Evolutionary conservation across 306 rosid genomes (phyloP), one percentile per base, ranked within the genome.

Genomic region (Fragaria ananassa): DNA sequence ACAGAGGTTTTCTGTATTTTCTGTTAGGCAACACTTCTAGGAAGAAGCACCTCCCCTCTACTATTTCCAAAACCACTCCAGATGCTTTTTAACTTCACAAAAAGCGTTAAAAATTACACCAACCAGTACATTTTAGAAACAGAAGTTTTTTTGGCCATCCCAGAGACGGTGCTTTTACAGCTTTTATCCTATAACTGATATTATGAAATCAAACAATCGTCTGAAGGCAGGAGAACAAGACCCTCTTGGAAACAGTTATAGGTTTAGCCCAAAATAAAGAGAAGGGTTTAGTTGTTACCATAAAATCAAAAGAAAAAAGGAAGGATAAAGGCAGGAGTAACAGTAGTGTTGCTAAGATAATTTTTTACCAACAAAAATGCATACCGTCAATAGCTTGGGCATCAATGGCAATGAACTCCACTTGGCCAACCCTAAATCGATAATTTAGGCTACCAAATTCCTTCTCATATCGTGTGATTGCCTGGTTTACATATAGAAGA

Each of bases 351-450:
- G 6, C 62, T 60, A 23, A 58, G 35, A 58, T 58, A 65, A 54
- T 31, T 9, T 42, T 42, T 9, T 31, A 27, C 70, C 42, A 14
- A 54, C 41, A 70, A 53, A 5, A 8, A 61, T 60, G 66, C 64
- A 78, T 87, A 90, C 94, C 97, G 81, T 90, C 97, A 64, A 93
- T 45, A 79, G 80, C 86, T 85, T 90, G 97, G 45, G 94, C 81
- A 86, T 93, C 97, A 79, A 93, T 56, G 7, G 89, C 91, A 79
- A 93, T 44, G 69, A 93, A 93, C 85, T 90, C 91, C 56, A 90
- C 96, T 71, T 89, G 84, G 68, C 97, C 97, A 66, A 85, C 77
- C 0, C 72, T 15, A 81, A 90, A 86, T 74, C 41, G 85, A 80
- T 84, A 79, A 84, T 87, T 90, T 82, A 94, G 82, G 74, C 41